Conservation (phyloP, 768 basidiomycete genomes). For the Dentipellis sp. region DNA sequence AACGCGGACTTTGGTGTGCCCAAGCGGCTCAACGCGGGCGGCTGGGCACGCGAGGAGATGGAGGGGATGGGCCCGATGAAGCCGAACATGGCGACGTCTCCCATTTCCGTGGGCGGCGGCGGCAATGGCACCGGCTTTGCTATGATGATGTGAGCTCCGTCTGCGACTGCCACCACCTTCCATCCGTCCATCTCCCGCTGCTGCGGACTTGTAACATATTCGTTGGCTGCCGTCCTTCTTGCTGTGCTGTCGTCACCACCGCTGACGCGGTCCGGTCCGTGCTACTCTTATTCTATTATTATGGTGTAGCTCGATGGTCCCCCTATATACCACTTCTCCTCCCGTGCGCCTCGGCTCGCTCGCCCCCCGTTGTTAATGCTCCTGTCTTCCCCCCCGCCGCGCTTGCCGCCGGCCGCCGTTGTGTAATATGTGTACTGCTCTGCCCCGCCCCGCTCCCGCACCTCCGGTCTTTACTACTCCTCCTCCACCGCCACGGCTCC, state of each 20-base stretch:
- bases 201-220: not conserved
- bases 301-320: not conserved
- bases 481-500: not conserved
- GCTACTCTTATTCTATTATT: not conserved
- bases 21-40: conserved; percentile 17
- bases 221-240: not conserved
- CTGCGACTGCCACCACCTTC: not conserved
- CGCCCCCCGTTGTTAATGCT: not conserved
- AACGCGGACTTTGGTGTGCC: conserved; percentile 18
- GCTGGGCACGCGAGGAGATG: conserved; percentile 19
- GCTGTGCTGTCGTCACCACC: conserved; percentile 5
- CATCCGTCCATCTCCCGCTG: not conserved
- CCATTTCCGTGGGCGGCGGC: conserved; percentile 29
- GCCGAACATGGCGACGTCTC: conserved; percentile 21
- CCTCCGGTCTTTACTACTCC: not conserved
- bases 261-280: not conserved
- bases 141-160: conserved; percentile 25
- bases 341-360: conserved; percentile 4
- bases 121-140: conserved; percentile 29
- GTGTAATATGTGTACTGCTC: conserved; percentile 6
- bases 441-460: conserved; percentile 3
- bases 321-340: not conserved
- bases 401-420: not conserved
- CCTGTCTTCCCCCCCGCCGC: not conserved
- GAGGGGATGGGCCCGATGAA: conserved; percentile 26